Percentiles rank a stretch among this genome's conserved stretches.
Conservation (phyloP, 1,284 basidiomycete species). For the Cutaneotrichosporon sp. region DNA sequence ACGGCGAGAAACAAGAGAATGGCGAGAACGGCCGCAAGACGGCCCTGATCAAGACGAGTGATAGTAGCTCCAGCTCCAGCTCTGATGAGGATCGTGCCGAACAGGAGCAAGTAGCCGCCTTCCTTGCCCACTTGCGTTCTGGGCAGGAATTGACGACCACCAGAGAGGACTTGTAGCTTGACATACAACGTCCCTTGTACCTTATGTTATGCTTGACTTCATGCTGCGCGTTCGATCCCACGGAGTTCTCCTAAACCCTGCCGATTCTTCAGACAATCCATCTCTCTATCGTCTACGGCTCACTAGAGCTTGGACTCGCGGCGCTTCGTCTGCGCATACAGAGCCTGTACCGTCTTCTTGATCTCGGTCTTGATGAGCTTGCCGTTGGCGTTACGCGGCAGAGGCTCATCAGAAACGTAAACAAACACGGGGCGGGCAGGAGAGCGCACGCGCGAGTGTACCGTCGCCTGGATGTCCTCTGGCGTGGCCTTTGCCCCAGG, state of each 20-base stretch:
- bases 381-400: constrained; percentile 25
- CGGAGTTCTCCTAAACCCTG: not conserved
- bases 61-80: too few species aligned
- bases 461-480: constrained; percentile 14
- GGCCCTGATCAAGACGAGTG: too few species aligned
- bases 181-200: too few species aligned
- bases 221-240: too few species aligned
- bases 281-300: not conserved
- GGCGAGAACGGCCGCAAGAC: not conserved
- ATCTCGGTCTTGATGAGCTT: constrained; percentile 24
- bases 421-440: constrained; percentile 22
- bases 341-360: constrained; percentile 18
- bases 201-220: too few species aligned
- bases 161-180: too few species aligned
- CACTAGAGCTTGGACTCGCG: constrained; percentile 14
- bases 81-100: too few species aligned
- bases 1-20: not conserved
- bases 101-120: too few species aligned
- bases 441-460: constrained; percentile 20
- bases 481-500: constrained; percentile 12
- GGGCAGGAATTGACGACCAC: too few species aligned
- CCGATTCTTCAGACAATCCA: not conserved
- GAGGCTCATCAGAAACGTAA: constrained; percentile 12
- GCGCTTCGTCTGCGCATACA: constrained; percentile 10
- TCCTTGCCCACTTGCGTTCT: too few species aligned